Base-by-base conservation (phyloP, 192 early-diverging fungal genomes). In the Spizellomyces punctatus region DNA sequence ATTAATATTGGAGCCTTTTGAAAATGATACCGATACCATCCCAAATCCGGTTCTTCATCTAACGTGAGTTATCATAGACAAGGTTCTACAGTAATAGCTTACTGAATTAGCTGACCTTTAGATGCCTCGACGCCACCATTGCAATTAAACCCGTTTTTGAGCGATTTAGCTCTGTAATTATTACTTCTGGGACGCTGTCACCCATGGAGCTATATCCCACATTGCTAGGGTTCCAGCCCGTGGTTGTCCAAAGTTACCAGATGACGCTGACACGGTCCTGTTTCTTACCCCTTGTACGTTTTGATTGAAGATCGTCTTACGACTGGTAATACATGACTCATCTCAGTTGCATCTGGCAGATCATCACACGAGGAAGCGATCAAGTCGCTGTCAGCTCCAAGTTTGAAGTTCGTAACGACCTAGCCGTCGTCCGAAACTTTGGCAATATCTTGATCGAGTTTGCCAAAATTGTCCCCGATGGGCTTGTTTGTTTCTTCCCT, bases 121-220 rank as follows among this genome's bases (percentile, higher is more conserved):
- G 90, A 12, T 99, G 98, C 73, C 78, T 99, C 46, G 98, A 99
- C 79, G 95, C 98, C 0, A 92, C 96, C 2, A 84, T 98, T 60
- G 96, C 96, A 5, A 98, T 99, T 69, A 89, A 89, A 72, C 98
- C 98, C 12, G 91, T 99, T 10, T 98, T 99, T 86, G 89, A 96
- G 36, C 86, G 96, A 16, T 99, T 98, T 81, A 90, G 89, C 63
- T 91, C 93, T 4, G 98, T 99, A 9, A 91, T 98, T 60, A 98
- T 99, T 75, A 99, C 98, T 0, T 98, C 96, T 4, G 98, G 98
- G 63, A 99, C 98, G n/a, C 81, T 99, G 57, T 99, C 98, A 12
- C 98, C 98, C 2, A 84, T 99, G 83, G 95, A 97, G 52, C 93
- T 99, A 83, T 99, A 99, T 67, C 96, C 98, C 22, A 93, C 91